These are phyloP conservation scores for Selaginella tamariscina DNA, from an alignment of 75 land plant genomes.

Conservation along the genomic window DNA sequence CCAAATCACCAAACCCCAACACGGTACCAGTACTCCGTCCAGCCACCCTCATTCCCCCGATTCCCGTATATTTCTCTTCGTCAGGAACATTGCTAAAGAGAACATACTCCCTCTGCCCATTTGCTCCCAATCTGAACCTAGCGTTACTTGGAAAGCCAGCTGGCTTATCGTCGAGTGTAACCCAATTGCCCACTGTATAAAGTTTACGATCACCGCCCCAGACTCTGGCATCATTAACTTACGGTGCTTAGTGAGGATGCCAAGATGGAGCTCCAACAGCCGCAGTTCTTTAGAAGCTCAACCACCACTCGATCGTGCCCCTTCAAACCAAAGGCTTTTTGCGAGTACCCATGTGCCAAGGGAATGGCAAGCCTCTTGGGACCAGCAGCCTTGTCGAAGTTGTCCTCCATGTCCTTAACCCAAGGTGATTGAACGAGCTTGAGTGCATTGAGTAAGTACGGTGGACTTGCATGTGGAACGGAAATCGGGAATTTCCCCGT, in stretches of 20 bases:
- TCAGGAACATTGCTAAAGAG: background rate
- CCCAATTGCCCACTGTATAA: background rate
- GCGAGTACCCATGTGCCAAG: background rate
- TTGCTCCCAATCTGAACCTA: too few species aligned
- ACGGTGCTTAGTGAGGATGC: background rate
- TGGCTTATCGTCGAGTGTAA: constrained; percentile 2
- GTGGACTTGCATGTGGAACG: background rate
- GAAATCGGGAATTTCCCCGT: too few species aligned
- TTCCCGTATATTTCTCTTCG: background rate
- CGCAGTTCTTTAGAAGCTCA: constrained; percentile 1
- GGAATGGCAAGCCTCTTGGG: constrained; percentile 8
- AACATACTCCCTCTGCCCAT: too few species aligned
- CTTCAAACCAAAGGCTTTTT: constrained; percentile 8
- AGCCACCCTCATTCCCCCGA: background rate
- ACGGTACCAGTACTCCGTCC: background rate
- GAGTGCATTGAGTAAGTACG: background rate
- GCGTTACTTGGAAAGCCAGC: background rate
- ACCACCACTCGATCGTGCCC: constrained; percentile 6
- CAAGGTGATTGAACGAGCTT: background rate
- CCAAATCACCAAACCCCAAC: background rate
- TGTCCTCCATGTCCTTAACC: background rate
- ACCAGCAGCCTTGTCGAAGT: background rate
- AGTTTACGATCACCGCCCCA: background rate
- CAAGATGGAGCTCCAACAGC: background rate
- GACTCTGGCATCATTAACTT: background rate